phyloP scores from a whole-genome alignment of 2,329 filamentous ascomycete genomes.

The Leptographium lundbergii region DNA sequence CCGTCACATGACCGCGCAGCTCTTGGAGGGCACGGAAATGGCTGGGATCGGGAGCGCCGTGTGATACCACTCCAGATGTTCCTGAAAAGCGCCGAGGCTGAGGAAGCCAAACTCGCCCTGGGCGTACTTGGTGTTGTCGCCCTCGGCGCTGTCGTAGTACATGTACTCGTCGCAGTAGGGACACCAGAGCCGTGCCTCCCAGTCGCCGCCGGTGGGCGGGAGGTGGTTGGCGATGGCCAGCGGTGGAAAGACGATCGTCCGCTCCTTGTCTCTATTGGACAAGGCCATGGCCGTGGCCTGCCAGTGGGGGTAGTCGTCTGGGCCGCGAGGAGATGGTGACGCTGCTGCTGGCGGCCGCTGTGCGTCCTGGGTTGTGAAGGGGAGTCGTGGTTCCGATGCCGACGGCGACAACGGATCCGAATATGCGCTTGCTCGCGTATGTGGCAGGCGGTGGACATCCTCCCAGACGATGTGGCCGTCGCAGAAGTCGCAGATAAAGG shows the following conservation, averaged over 20 bases:
- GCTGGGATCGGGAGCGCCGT: conserved; percentile 26
- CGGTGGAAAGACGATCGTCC: conserved; percentile 42
- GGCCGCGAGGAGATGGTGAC: conserved; percentile 1
- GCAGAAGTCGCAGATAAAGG: conserved; percentile 49
- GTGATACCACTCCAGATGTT: conserved; percentile 46
- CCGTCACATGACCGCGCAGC: conserved; percentile 22
- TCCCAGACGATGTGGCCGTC: conserved; percentile 48
- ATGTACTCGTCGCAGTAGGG: conserved; percentile 44
- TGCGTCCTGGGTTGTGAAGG: background rate
- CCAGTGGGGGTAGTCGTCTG: conserved; percentile 30
- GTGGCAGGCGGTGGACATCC: conserved; percentile 33
- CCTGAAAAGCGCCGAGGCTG: conserved; percentile 34
- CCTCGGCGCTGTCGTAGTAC: conserved; percentile 37
- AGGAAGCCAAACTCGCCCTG: conserved; percentile 36
- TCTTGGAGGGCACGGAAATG: conserved; percentile 20
- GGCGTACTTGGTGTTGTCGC: conserved; percentile 33
- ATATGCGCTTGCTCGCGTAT: conserved; percentile 1
- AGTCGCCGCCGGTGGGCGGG: conserved; percentile 35
- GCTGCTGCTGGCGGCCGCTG: background rate
- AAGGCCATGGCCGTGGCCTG: conserved; percentile 33
- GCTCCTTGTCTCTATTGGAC: conserved; percentile 27
- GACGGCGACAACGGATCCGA: conserved; percentile 9
- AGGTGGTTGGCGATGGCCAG: conserved; percentile 46
- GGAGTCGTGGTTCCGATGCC: background rate
- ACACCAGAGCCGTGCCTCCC: conserved; percentile 38